Evolutionary conservation across 768 basidiomycete genomes (phyloP).

Genomic region (Holtermanniella nyarrowii): DNA sequence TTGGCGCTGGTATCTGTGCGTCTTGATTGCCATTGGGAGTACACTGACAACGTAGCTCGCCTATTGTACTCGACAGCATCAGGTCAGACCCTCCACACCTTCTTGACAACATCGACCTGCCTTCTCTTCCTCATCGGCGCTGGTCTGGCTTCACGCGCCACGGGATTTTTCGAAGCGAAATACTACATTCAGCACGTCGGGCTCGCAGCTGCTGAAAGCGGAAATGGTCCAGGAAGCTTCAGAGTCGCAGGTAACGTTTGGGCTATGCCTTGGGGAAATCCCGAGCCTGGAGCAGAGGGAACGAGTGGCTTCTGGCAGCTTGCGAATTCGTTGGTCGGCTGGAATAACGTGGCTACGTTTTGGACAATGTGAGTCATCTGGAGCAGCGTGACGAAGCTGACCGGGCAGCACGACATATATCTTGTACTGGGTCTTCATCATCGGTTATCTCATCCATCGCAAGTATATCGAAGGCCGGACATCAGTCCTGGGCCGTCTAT

Average conservation of each 20-base stretch:
- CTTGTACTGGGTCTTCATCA: conserved; percentile 78
- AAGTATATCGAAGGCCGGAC: conserved; percentile 41
- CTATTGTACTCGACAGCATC: conserved; percentile 15
- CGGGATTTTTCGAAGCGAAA: conserved; percentile 60
- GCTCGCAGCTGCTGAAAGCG: conserved; percentile 46
- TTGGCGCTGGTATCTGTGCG: conserved; percentile 58
- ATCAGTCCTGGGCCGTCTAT: conserved; percentile 17
- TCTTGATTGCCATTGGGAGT: not conserved
- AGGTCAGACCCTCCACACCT: conserved; percentile 61
- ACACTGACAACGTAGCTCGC: conserved; percentile 7
- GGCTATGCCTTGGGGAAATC: conserved; percentile 49
- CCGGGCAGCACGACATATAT: conserved; percentile 68
- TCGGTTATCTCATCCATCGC: conserved; percentile 50
- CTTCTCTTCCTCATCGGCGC: conserved; percentile 81
- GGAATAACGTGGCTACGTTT: conserved; percentile 66
- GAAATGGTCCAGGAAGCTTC: conserved; percentile 67
- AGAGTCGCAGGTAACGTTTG: conserved; percentile 68
- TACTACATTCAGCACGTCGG: conserved; percentile 57
- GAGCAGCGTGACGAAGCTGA: not conserved
- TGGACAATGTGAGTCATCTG: conserved; percentile 16
- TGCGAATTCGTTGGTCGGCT: conserved; percentile 69
- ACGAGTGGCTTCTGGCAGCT: conserved; percentile 40
- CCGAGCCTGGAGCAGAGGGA: conserved; percentile 10
- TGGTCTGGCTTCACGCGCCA: conserved; percentile 72
- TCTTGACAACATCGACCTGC: conserved; percentile 81